Evolutionary conservation across 495 filamentous ascomycete genomes (phyloP).

Genomic region (Penicillium robsamsonii): DNA sequence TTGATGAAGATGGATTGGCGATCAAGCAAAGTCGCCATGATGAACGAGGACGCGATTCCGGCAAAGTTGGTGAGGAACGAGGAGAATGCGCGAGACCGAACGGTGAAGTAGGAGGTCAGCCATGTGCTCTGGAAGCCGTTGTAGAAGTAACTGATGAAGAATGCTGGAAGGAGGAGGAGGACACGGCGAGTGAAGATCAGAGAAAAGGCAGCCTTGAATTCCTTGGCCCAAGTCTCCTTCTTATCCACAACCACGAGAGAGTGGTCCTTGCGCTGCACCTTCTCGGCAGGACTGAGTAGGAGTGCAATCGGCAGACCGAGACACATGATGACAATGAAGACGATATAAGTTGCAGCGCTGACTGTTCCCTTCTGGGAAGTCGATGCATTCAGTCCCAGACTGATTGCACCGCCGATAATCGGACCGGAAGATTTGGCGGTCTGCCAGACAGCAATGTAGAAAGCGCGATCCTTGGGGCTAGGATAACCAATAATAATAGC

Average conservation of each 20-base stretch:
- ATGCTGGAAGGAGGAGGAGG: slow-evolving; percentile 29
- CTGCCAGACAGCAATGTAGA: slow-evolving; percentile 42
- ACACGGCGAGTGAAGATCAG: slow-evolving; percentile 30
- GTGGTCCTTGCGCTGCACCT: slow-evolving; percentile 33
- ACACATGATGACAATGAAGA: slow-evolving; percentile 39
- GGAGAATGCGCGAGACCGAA: slow-evolving; percentile 34
- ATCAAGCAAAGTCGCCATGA: slow-evolving; percentile 31
- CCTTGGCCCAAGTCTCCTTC: slow-evolving; percentile 27
- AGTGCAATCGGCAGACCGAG: slow-evolving; percentile 32
- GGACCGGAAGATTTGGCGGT: slow-evolving; percentile 34
- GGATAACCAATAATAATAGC: slow-evolving; percentile 66
- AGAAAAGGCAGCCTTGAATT: slow-evolving; percentile 31
- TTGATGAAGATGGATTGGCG: slow-evolving; percentile 37
- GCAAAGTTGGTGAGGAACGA: slow-evolving; percentile 40
- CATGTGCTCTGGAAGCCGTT: slow-evolving; percentile 36
- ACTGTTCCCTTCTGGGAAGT: slow-evolving; percentile 22
- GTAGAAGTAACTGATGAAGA: slow-evolving; percentile 42
- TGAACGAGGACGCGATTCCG: slow-evolving; percentile 33
- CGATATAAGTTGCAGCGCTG: slow-evolving; percentile 32
- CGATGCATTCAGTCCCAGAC: slow-evolving; percentile 32
- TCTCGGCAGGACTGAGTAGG: slow-evolving; percentile 31
- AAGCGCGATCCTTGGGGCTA: slow-evolving; percentile 56
- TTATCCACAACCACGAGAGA: slow-evolving; percentile 31
- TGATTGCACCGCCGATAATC: slow-evolving; percentile 35
- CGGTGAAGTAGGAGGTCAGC: slow-evolving; percentile 35